phyloP scores from a whole-genome alignment of 805 yeast species.

The Starmerella asiatica region DNA sequence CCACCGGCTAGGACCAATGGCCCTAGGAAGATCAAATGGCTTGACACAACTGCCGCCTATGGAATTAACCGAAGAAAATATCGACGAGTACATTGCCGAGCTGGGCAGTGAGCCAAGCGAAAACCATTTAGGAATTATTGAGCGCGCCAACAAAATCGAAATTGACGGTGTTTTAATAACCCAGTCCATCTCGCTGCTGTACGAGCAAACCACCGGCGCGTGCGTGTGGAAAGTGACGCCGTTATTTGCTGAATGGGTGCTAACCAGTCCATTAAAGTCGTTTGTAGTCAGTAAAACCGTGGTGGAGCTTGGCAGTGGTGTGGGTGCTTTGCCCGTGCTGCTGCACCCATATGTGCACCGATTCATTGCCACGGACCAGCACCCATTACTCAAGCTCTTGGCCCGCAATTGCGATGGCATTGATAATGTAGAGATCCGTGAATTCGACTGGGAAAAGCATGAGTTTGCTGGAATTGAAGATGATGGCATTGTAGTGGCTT shows the following conservation, averaged over 20 bases:
- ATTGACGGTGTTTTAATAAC: constrained; percentile 9
- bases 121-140: constrained; percentile 12
- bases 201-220: constrained; percentile 19
- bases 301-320: constrained; percentile 21
- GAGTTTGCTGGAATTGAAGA: constrained; percentile 7
- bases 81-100: constrained; percentile 10
- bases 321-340: constrained; percentile 19
- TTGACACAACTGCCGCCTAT: neutral
- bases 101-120: neutral
- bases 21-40: neutral
- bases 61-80: constrained; percentile 2
- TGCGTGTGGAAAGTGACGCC: constrained; percentile 20
- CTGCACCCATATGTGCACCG: constrained; percentile 1
- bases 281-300: constrained; percentile 3
- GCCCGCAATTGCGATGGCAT: constrained; percentile 6
- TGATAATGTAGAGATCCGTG: constrained; percentile 9
- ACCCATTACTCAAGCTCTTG: constrained; percentile 17
- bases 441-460: constrained; percentile 21
- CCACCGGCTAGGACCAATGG: too few species aligned
- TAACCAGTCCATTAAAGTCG: neutral
- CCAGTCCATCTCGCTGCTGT: constrained; percentile 15
- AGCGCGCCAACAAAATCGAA: constrained; percentile 2
- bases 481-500: constrained; percentile 14
- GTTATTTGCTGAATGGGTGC: constrained; percentile 11
- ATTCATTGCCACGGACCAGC: constrained; percentile 19